Percentiles rank a stretch among this genome's conserved stretches.
phyloP scores from a whole-genome alignment of 2,329 filamentous ascomycete species.

The Calycina herbarum region DNA sequence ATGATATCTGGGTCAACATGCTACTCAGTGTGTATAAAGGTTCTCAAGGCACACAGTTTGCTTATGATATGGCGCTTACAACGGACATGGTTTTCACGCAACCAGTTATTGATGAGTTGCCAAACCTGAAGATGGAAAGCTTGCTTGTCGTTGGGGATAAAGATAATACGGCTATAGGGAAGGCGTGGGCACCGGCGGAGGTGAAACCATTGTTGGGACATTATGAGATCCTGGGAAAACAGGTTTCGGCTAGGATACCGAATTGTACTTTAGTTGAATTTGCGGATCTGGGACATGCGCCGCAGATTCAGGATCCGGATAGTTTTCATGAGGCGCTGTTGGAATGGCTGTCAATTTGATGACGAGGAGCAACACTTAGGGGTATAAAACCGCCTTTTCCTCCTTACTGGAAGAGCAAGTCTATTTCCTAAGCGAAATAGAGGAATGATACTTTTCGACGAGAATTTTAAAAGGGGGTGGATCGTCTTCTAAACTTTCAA shows the following conservation, averaged over 20 bases:
- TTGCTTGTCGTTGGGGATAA: conserved; percentile 52
- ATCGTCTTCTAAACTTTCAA: too few species aligned
- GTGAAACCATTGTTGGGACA: conserved; percentile 48
- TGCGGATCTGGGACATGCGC: conserved; percentile 50
- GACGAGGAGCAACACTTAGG: neutral
- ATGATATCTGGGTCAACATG: conserved; percentile 58
- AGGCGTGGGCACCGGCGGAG: conserved; percentile 46
- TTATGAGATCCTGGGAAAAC: conserved; percentile 50
- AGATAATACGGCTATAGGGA: conserved; percentile 56
- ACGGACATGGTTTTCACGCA: conserved; percentile 58
- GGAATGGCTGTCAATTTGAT: conserved; percentile 42
- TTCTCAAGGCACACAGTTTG: conserved; percentile 43
- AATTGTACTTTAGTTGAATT: conserved; percentile 49
- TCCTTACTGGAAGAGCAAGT: neutral
- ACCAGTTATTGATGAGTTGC: conserved; percentile 52
- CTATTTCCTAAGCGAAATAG: too few species aligned
- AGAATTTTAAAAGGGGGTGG: too few species aligned
- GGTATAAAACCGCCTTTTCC: neutral
- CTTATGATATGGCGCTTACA: conserved; percentile 49
- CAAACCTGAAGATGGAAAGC: conserved; percentile 46
- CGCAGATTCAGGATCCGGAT: conserved; percentile 52
- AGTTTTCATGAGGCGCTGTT: conserved; percentile 49
- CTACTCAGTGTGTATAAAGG: conserved; percentile 52
- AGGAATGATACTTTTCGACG: too few species aligned
- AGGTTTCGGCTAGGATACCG: conserved; percentile 46